These are phyloP conservation scores for Sugiyamaella qingdaonensis DNA, from an alignment of 805 yeast genomes.

Conservation along the genomic window DNA sequence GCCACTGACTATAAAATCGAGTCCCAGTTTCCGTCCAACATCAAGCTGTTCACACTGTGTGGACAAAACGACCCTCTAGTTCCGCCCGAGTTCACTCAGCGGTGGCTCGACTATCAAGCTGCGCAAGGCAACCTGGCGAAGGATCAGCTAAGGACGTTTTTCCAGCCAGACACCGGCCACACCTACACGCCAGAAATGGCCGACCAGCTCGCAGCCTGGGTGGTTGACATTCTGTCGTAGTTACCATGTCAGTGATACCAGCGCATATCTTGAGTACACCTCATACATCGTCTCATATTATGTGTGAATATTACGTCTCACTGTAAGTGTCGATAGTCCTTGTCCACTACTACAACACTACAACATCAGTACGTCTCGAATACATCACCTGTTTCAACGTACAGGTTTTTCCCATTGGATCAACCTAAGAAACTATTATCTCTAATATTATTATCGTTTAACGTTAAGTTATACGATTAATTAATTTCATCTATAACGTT, in stretches of 20 bases:
- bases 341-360: no score
- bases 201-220: slow-evolving; percentile 26
- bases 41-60: slow-evolving; percentile 29
- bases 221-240: slow-evolving; percentile 6
- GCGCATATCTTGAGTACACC: no score
- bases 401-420: no score
- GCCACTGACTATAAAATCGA: slow-evolving; percentile 16
- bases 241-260: not conserved
- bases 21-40: slow-evolving; percentile 13
- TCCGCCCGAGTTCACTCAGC: slow-evolving; percentile 32
- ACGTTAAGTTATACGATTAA: no score
- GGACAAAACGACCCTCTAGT: slow-evolving; percentile 37
- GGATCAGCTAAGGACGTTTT: slow-evolving; percentile 22
- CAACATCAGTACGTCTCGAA: no score
- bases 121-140: slow-evolving; percentile 3
- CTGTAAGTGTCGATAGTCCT: no score
- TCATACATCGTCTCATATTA: not conserved
- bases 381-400: no score
- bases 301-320: no score
- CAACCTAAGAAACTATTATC: no score
- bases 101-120: slow-evolving; percentile 27
- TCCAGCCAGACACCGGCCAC: slow-evolving; percentile 32
- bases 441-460: no score
- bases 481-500: no score
- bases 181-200: slow-evolving; percentile 29